Percentiles rank a stretch among this genome's conserved stretches.
Conservation (phyloP, 768 basidiomycete genomes). For the Tylopilus sp. region DNA sequence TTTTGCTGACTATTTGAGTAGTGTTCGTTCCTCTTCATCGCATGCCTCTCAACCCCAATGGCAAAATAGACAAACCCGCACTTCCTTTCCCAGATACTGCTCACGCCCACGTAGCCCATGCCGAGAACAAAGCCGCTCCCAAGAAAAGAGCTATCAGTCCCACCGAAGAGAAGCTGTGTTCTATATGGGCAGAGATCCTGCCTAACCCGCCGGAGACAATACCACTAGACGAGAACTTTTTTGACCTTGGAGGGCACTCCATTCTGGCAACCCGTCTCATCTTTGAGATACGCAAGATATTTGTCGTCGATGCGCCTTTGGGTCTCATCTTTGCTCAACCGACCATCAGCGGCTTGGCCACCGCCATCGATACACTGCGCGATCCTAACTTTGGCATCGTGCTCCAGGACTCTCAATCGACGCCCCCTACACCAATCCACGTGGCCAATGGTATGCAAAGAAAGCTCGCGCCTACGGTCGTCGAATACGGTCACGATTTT, state of each 20-base stretch:
- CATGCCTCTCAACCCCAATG: conserved; percentile 98
- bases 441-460: conserved; percentile 10
- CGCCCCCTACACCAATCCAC: conserved; percentile 16
- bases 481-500: conserved; percentile 80
- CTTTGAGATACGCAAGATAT: conserved; percentile 92
- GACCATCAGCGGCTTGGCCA: conserved; percentile 74
- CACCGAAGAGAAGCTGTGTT: conserved; percentile 77
- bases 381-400: conserved; percentile 79
- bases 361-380: conserved; percentile 69
- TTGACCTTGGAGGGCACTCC: conserved; percentile 97
- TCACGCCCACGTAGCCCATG: conserved; percentile 42
- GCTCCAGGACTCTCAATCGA: conserved; percentile 26
- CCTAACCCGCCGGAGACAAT: conserved; percentile 75
- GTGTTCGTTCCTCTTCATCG: conserved; percentile 93
- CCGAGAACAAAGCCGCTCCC: conserved; percentile 35
- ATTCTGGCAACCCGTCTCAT: conserved; percentile 96
- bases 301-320: conserved; percentile 87
- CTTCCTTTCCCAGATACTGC: conserved; percentile 98
- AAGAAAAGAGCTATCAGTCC: conserved; percentile 45
- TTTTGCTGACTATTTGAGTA: conserved; percentile 27
- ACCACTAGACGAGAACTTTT: conserved; percentile 91
- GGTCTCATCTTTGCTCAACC: conserved; percentile 91
- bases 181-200: conserved; percentile 82
- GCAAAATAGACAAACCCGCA: conserved; percentile 97
- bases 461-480: conserved; percentile 27